Conservation (phyloP, 2,329 filamentous ascomycete species). For the Talaromyces sp. region DNA sequence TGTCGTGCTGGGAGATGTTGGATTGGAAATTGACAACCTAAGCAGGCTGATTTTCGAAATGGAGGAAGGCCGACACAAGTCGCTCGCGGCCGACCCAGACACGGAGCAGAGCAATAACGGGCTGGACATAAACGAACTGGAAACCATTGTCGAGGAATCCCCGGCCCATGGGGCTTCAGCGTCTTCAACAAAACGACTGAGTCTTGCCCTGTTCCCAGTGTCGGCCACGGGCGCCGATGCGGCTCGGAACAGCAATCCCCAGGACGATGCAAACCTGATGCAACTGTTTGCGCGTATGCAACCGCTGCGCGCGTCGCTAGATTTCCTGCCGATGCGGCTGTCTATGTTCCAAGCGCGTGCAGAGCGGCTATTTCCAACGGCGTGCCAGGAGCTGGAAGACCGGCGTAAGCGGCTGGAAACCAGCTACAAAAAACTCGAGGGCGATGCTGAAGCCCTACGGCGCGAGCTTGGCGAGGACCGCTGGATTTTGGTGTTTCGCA, state of each 20-base stretch:
- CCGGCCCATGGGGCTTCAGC: conserved; percentile 53
- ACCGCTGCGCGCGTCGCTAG: conserved; percentile 81
- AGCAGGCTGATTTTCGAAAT: conserved; percentile 87
- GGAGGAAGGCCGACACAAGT: conserved; percentile 89
- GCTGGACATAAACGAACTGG: conserved; percentile 79
- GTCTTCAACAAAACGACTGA: conserved; percentile 58
- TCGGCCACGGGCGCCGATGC: conserved; percentile 32
- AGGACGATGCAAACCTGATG: conserved; percentile 82
- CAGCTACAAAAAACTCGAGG: conserved; percentile 82
- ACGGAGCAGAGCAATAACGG: conserved; percentile 42
- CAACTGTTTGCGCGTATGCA: conserved; percentile 94
- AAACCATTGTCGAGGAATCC: conserved; percentile 88
- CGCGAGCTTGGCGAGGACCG: conserved; percentile 91
- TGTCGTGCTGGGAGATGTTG: conserved; percentile 86
- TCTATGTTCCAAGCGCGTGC: conserved; percentile 80
- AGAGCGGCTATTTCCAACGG: conserved; percentile 74
- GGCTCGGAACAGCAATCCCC: conserved; percentile 39
- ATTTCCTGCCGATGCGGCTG: conserved; percentile 92
- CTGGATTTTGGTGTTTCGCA: conserved; percentile 93
- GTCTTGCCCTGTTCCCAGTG: conserved; percentile 49
- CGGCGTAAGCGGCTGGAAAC: conserved; percentile 68
- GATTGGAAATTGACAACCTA: conserved; percentile 77
- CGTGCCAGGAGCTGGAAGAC: conserved; percentile 80
- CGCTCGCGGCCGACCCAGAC: conserved; percentile 55
- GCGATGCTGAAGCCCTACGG: conserved; percentile 81